Evolutionary conservation across 306 rosid species (phyloP).

Genomic region (Nissolia schottii): DNA sequence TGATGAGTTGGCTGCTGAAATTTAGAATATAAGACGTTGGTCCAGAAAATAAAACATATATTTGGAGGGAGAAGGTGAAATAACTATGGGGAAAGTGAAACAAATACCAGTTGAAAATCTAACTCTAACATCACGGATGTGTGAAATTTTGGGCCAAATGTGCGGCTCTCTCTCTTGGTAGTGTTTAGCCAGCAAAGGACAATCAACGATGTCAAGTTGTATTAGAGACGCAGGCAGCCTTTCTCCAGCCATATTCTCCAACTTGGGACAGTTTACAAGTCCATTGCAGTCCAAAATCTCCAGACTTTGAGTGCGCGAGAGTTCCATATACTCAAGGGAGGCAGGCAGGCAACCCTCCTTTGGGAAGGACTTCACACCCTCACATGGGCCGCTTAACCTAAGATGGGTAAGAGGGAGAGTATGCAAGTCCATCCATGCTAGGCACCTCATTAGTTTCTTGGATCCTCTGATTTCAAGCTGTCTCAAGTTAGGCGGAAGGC

Average conservation of each 20-base stretch:
- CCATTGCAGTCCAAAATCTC: not conserved
- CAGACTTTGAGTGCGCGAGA: not conserved
- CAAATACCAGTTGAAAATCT: not conserved
- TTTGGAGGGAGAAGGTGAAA: no score
- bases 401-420: not conserved
- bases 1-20: no score
- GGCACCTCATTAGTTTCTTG: not conserved
- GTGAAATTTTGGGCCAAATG: not conserved
- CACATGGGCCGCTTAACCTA: not conserved
- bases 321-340: not conserved
- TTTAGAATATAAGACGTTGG: no score
- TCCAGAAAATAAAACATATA: no score
- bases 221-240: conserved; percentile 2
- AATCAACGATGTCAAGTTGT: not conserved
- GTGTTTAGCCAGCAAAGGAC: not conserved
- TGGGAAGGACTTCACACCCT: not conserved
- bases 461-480: not conserved
- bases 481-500: not conserved
- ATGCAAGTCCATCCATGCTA: not conserved
- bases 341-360: not conserved
- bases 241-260: conserved; percentile 2
- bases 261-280: not conserved
- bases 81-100: not conserved
- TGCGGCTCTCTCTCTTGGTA: not conserved
- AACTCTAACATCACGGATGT: not conserved